These are phyloP conservation scores for Euryodendron excelsum DNA, from an alignment of 148 eudicot species.

Conservation along the genomic window DNA sequence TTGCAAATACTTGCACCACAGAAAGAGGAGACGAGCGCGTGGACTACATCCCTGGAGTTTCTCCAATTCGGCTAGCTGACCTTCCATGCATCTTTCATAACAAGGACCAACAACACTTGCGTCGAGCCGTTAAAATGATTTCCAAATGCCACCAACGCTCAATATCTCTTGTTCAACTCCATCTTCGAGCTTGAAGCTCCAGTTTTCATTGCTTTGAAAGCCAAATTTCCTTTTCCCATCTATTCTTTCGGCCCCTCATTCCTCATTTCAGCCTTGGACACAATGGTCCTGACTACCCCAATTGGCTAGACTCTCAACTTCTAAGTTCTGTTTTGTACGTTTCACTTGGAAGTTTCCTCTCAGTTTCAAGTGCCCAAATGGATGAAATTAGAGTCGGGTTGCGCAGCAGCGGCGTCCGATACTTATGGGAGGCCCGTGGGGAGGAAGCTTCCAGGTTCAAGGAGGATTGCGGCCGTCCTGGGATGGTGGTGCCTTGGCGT, in stretches of 20 bases:
- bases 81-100: slow-evolving; percentile 22
- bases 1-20: too few relatives aligned
- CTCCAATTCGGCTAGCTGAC: slow-evolving; percentile 24
- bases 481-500: slow-evolving; percentile 34
- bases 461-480: not conserved
- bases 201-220: slow-evolving; percentile 15
- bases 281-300: slow-evolving; percentile 13
- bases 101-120: slow-evolving; percentile 3
- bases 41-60: slow-evolving; percentile 34
- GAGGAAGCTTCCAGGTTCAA: slow-evolving; percentile 6
- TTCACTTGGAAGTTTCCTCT: slow-evolving; percentile 33
- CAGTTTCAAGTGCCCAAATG: slow-evolving; percentile 25
- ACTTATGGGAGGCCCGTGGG: slow-evolving; percentile 30
- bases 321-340: slow-evolving; percentile 32
- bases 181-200: slow-evolving; percentile 32
- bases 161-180: slow-evolving; percentile 31
- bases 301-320: slow-evolving; percentile 37
- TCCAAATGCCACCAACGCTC: slow-evolving; percentile 17
- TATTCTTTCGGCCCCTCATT: slow-evolving; percentile 36
- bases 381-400: slow-evolving; percentile 33
- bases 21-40: slow-evolving; percentile 30
- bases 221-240: slow-evolving; percentile 13
- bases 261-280: slow-evolving; percentile 12
- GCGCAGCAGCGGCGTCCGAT: slow-evolving; percentile 19
- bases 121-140: not conserved